phyloP scores from a whole-genome alignment of 2,329 filamentous ascomycete genomes.

The Ustulina deusta region DNA sequence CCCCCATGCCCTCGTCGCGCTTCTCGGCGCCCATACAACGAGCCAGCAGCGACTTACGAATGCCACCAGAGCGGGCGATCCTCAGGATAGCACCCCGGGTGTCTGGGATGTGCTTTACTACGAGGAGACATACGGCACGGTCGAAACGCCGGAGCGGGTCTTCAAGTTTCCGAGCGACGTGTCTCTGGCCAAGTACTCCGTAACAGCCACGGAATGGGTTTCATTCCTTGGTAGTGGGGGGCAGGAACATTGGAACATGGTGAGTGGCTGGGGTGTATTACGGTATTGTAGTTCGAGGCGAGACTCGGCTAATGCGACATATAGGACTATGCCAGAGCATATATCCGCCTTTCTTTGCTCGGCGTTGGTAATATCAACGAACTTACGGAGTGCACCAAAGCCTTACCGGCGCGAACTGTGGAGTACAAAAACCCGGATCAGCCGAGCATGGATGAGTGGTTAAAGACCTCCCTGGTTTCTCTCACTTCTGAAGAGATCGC shows the following conservation, averaged over 20 bases:
- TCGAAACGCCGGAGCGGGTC: slow-evolving; percentile 52
- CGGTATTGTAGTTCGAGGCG: neutral
- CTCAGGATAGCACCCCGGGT: slow-evolving; percentile 65
- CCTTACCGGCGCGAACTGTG: slow-evolving; percentile 56
- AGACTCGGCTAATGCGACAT: slow-evolving; percentile 1
- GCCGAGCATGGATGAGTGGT: slow-evolving; percentile 40
- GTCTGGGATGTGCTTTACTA: slow-evolving; percentile 67
- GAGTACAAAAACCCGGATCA: slow-evolving; percentile 45
- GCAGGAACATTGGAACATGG: slow-evolving; percentile 57
- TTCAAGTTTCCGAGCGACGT: slow-evolving; percentile 59
- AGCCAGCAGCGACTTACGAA: slow-evolving; percentile 63
- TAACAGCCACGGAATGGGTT: slow-evolving; percentile 54
- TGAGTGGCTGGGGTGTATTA: slow-evolving; percentile 44
- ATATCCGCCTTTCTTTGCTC: slow-evolving; percentile 65
- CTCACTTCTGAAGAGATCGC: slow-evolving; percentile 38
- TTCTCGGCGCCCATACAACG: slow-evolving; percentile 66
- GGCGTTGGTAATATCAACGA: slow-evolving; percentile 68
- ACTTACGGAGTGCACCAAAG: slow-evolving; percentile 66
- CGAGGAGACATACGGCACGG: slow-evolving; percentile 53
- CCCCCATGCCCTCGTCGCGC: slow-evolving; percentile 63
- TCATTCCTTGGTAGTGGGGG: slow-evolving; percentile 52
- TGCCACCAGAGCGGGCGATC: slow-evolving; percentile 54
- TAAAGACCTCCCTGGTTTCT: slow-evolving; percentile 38
- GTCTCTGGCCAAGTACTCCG: slow-evolving; percentile 53
- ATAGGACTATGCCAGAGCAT: slow-evolving; percentile 64